Percentiles rank a stretch among this genome's conserved stretches.
Evolutionary conservation across 768 basidiomycete genomes (phyloP).

Genomic region (Auricularia sp.): DNA sequence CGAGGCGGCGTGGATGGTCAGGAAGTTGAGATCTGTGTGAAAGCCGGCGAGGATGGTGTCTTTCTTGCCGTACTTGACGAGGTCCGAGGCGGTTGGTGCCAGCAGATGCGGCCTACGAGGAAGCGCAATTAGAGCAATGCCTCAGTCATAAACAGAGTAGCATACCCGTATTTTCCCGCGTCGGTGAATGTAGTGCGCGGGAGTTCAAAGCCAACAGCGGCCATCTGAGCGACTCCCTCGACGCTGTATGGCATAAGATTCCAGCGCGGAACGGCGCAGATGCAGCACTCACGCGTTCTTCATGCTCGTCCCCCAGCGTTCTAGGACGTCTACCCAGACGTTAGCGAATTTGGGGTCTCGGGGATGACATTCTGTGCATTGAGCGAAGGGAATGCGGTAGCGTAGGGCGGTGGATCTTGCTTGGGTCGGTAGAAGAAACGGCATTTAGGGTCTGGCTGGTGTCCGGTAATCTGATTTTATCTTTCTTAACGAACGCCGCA

Average conservation of each 20-base stretch:
- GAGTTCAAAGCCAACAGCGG: conserved; percentile 72
- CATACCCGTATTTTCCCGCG: conserved; percentile 76
- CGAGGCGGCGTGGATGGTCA: conserved; percentile 84
- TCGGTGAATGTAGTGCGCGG: conserved; percentile 58
- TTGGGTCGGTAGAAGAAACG: conserved; percentile 71
- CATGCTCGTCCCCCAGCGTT: conserved; percentile 83
- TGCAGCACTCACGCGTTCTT: conserved; percentile 59
- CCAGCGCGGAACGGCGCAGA: no score
- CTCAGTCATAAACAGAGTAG: conserved; percentile 15
- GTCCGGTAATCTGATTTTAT: conserved; percentile 38
- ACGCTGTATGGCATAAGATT: conserved; percentile 41
- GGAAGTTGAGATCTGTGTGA: conserved; percentile 88
- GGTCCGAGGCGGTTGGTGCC: conserved; percentile 89
- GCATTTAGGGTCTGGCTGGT: conserved; percentile 88
- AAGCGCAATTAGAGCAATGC: neutral
- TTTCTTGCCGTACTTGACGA: conserved; percentile 64
- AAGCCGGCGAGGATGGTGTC: conserved; percentile 90
- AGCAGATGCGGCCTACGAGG: conserved; percentile 65
- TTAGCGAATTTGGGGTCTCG: conserved; percentile 43
- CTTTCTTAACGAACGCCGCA: neutral
- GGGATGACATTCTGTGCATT: conserved; percentile 77
- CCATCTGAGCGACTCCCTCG: conserved; percentile 80
- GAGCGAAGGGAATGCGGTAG: conserved; percentile 64
- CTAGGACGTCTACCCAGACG: conserved; percentile 65
- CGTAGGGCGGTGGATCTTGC: conserved; percentile 72